A percentile compares a stretch with the other conserved stretches of the same genome.
phyloP scores from a whole-genome alignment of 2,329 filamentous ascomycete genomes.

The Phyllosticta paracitricarpa region DNA sequence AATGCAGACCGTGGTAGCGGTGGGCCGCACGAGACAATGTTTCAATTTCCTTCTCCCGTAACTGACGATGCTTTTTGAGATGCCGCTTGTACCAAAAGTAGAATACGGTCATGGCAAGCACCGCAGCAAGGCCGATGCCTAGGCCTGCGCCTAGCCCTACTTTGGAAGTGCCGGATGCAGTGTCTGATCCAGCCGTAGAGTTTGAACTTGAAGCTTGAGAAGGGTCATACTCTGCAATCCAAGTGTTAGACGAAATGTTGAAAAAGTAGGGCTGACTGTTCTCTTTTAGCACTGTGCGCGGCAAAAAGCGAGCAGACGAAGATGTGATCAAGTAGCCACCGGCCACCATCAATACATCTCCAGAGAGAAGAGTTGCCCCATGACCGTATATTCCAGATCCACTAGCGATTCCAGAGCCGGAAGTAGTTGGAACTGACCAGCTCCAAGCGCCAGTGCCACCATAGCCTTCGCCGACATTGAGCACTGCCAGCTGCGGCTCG shows the following conservation, averaged over 20 bases:
- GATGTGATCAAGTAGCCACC: conserved; percentile 47
- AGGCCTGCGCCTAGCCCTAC: conserved; percentile 37
- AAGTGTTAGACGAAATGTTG: conserved; percentile 51
- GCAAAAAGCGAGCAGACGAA: conserved; percentile 23
- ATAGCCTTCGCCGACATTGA: conserved; percentile 66
- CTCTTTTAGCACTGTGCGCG: conserved; percentile 25
- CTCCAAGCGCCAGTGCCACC: conserved; percentile 53
- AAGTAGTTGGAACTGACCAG: conserved; percentile 54
- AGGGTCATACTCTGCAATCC: conserved; percentile 49
- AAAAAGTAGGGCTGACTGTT: conserved; percentile 46
- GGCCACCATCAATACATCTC: conserved; percentile 50
- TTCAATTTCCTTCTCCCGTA: conserved; percentile 46
- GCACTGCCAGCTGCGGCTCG: conserved; percentile 66
- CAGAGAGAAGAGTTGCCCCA: conserved; percentile 51
- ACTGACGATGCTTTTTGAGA: conserved; percentile 28
- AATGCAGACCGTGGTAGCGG: conserved; percentile 20
- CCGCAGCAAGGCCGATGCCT: conserved; percentile 32
- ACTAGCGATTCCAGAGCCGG: conserved; percentile 31
- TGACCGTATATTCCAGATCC: conserved; percentile 50
- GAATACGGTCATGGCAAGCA: conserved; percentile 32
- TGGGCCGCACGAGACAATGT: conserved; percentile 43
- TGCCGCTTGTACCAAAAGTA: conserved; percentile 39
- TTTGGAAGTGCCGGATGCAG: conserved; percentile 25
- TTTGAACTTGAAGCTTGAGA: neutral
- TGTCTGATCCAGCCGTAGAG: conserved; percentile 10